These are phyloP conservation scores for Curvularia sp. DNA, from an alignment of 2,329 filamentous ascomycete species.

Conservation along the genomic window DNA sequence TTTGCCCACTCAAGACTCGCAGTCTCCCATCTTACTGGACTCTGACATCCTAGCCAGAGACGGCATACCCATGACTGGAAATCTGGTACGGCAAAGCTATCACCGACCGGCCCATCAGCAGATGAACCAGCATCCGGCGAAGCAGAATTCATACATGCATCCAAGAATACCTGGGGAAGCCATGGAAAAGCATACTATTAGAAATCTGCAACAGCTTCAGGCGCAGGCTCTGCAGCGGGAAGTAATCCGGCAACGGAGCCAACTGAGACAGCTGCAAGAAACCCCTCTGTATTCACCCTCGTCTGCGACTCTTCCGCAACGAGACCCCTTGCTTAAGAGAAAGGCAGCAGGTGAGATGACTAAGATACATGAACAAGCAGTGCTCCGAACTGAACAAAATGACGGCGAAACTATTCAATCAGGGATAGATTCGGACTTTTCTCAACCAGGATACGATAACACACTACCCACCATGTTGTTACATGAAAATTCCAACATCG, in stretches of 20 bases:
- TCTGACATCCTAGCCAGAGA: constrained; percentile 19
- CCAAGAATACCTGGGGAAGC: neutral
- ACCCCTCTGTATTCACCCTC: neutral
- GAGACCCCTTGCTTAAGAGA: neutral
- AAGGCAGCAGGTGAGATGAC: neutral
- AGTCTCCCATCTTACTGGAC: constrained; percentile 20
- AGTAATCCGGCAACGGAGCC: neutral
- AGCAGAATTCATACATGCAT: neutral
- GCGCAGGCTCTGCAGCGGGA: neutral
- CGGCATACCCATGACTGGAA: constrained; percentile 24
- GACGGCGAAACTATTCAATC: neutral
- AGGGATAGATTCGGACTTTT: neutral
- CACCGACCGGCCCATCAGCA: neutral
- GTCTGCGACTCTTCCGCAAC: neutral
- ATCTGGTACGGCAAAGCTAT: neutral
- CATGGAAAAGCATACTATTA: neutral
- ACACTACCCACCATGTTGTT: too few relatives aligned
- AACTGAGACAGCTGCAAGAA: neutral
- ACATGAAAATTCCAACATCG: neutral
- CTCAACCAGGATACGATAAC: neutral
- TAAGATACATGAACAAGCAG: neutral
- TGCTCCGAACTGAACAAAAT: neutral
- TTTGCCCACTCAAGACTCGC: neutral
- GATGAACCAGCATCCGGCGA: neutral
- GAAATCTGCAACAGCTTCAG: neutral